A percentile compares a stretch with the other conserved stretches of the same genome.
Conservation (phyloP, 2,329 filamentous ascomycete genomes). For the Aspergillus neoniger region DNA sequence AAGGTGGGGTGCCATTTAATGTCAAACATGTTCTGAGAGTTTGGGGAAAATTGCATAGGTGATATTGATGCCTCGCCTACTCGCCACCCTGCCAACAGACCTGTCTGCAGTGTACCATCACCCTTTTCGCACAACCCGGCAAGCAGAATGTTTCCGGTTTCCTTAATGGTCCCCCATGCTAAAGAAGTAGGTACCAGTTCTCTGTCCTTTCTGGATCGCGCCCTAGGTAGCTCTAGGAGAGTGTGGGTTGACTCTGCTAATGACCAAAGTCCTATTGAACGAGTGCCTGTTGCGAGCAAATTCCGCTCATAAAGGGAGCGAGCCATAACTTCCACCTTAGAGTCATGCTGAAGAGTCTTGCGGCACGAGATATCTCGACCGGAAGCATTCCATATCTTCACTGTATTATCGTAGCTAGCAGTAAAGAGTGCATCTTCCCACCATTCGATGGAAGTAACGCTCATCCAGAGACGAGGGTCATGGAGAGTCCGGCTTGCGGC, state of each 20-base stretch:
- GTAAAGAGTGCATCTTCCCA: conserved; percentile 52
- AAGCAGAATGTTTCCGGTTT: conserved; percentile 49
- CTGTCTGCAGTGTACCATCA: conserved; percentile 43
- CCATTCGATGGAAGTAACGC: conserved; percentile 58
- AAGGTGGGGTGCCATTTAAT: conserved; percentile 57
- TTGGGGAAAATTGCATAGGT: conserved; percentile 45
- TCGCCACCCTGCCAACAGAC: conserved; percentile 59
- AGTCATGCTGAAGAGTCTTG: conserved; percentile 47
- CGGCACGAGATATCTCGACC: conserved; percentile 32
- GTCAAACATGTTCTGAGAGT: conserved; percentile 60
- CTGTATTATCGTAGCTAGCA: conserved; percentile 56
- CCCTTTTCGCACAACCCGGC: conserved; percentile 56
- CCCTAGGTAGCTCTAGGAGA: conserved; percentile 29
- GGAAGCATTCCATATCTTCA: conserved; percentile 58
- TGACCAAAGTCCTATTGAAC: conserved; percentile 42
- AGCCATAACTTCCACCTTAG: conserved; percentile 55
- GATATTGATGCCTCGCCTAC: conserved; percentile 41
- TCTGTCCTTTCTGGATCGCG: conserved; percentile 32
- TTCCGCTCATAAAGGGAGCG: conserved; percentile 42
- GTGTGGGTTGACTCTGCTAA: conserved; percentile 24
- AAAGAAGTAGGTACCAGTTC: conserved; percentile 49
- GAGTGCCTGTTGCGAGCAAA: conserved; percentile 52
- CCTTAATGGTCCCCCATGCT: conserved; percentile 48
- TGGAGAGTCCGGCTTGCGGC: conserved; percentile 49
- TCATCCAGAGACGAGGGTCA: conserved; percentile 58